Conservation (phyloP, 2,329 filamentous ascomycete genomes). For the Claviceps arundinis region DNA sequence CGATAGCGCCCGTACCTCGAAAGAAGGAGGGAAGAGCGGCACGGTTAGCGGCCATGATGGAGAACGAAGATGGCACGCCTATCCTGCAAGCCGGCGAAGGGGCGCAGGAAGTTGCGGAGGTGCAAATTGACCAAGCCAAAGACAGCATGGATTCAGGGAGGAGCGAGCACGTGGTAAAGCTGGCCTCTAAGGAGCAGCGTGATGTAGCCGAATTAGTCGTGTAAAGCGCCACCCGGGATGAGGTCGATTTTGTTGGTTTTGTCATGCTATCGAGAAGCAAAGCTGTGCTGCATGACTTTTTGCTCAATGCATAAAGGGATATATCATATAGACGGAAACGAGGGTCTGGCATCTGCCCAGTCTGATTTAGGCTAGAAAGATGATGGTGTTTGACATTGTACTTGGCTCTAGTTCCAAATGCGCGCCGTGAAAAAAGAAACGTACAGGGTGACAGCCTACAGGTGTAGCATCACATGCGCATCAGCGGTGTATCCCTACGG, state of each 20-base stretch:
- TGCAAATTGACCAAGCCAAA: not conserved
- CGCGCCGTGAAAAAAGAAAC: too few relatives aligned
- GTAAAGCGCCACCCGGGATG: not conserved
- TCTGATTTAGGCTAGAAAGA: too few relatives aligned
- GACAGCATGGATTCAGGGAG: not conserved
- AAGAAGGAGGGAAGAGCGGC: constrained; percentile 44
- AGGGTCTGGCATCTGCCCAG: not conserved
- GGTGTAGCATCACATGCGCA: not conserved
- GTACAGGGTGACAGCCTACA: not conserved
- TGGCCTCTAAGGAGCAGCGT: not conserved
- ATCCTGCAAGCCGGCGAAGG: not conserved
- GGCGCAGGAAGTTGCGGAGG: not conserved
- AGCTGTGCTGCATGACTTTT: not conserved
- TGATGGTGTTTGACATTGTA: too few relatives aligned
- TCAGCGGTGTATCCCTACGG: constrained; percentile 7
- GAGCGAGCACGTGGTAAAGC: not conserved
- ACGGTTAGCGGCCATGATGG: constrained; percentile 38
- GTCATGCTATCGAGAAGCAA: not conserved
- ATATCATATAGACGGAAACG: not conserved
- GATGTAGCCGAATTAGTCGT: not conserved
- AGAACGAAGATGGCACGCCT: constrained; percentile 19
- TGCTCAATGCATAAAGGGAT: too few relatives aligned
- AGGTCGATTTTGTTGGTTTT: not conserved
- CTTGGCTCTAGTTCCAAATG: too few relatives aligned
- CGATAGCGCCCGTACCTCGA: constrained; percentile 34